A percentile compares a stretch with the other conserved stretches of the same genome.
Conservation (phyloP, 441 rosid genomes). For the Hura crepitans region DNA sequence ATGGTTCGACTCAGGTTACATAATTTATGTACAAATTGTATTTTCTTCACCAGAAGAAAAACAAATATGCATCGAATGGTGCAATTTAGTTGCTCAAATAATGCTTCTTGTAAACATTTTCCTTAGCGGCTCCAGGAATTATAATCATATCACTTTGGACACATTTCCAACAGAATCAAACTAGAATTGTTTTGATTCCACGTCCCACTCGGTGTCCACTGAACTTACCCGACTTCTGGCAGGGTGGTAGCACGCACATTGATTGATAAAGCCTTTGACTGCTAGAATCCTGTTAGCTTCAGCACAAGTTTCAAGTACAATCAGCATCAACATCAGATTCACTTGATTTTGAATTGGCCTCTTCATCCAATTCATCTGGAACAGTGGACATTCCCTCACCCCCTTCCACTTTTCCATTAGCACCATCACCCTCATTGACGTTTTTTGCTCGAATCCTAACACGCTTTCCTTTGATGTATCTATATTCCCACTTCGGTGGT, state of each 20-base stretch:
- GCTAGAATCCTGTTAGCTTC: neutral
- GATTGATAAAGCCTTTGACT: neutral
- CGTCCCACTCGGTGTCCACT: neutral
- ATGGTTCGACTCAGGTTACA: neutral
- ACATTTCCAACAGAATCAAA: neutral
- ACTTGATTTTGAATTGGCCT: neutral
- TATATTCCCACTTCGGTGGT: conserved; percentile 71
- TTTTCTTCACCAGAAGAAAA: too few species aligned
- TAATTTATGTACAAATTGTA: neutral
- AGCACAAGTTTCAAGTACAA: neutral
- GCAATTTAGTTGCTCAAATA: neutral
- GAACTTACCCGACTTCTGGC: neutral
- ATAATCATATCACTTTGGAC: neutral
- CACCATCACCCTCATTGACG: conserved; percentile 30
- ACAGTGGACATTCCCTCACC: conserved; percentile 23
- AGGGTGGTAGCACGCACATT: neutral
- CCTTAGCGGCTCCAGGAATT: neutral
- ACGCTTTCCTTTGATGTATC: conserved; percentile 84
- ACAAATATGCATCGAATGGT: neutral
- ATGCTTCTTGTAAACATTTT: neutral
- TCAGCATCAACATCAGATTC: conserved; percentile 5
- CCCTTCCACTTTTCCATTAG: conserved; percentile 24
- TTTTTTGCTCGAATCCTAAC: conserved; percentile 56
- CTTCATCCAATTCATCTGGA: conserved; percentile 20
- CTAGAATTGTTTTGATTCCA: neutral